phyloP scores from a whole-genome alignment of 345 rosid species.

The Theobroma cacao region DNA sequence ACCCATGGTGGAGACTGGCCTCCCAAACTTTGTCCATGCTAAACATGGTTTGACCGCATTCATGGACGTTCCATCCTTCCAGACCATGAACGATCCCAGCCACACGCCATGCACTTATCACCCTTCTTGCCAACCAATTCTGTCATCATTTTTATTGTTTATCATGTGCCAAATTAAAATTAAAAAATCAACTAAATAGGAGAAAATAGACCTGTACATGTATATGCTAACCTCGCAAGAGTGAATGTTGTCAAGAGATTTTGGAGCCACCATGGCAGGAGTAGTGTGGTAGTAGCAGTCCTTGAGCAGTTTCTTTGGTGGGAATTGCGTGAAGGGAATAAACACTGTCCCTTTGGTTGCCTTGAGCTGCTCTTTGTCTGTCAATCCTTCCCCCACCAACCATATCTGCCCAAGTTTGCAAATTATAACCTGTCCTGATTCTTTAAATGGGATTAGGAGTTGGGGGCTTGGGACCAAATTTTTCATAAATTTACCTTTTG shows the following conservation, averaged over 20 bases:
- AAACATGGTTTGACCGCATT: constrained; percentile 39
- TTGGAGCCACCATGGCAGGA: constrained; percentile 49
- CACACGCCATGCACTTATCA: constrained; percentile 52
- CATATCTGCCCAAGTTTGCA: constrained; percentile 31
- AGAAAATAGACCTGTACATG: too few relatives aligned
- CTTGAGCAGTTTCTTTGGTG: constrained; percentile 39
- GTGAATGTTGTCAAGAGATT: constrained; percentile 44
- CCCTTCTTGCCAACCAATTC: constrained; percentile 58
- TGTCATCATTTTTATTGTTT: constrained; percentile 30
- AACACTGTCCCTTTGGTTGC: constrained; percentile 28
- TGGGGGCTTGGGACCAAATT: too few relatives aligned
- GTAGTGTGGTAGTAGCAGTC: constrained; percentile 56
- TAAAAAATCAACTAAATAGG: too few relatives aligned
- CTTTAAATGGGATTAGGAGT: too few relatives aligned
- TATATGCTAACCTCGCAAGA: constrained; percentile 52
- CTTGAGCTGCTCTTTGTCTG: constrained; percentile 36
- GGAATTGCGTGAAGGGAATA: constrained; percentile 28
- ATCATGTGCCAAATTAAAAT: too few relatives aligned
- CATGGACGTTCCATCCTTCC: constrained; percentile 47
- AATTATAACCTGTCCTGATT: too few relatives aligned
- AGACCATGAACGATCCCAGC: constrained; percentile 52
- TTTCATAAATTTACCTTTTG: background rate
- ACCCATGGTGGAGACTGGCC: constrained; percentile 50
- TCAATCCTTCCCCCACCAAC: constrained; percentile 56
- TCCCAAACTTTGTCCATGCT: constrained; percentile 40